Evolutionary conservation across 2,329 filamentous ascomycete species (phyloP).

Genomic region (Fusarium sp.): DNA sequence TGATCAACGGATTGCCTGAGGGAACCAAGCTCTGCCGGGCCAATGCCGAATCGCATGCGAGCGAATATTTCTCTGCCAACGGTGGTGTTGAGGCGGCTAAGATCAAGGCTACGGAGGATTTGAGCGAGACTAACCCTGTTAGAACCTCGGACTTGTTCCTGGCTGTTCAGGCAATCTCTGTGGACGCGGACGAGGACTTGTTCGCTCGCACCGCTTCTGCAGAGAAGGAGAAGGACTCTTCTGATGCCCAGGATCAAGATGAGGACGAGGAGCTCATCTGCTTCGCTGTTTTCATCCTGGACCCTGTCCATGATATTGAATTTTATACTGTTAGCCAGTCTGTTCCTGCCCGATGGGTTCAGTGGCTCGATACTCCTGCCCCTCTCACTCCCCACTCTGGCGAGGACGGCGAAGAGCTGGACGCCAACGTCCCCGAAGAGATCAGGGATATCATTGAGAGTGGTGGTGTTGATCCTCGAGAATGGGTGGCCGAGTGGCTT

Average conservation of each 20-base stretch:
- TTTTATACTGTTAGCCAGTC: slow-evolving; percentile 86
- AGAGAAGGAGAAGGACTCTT: slow-evolving; percentile 66
- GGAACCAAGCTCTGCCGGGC: slow-evolving; percentile 92
- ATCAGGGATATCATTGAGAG: slow-evolving; percentile 85
- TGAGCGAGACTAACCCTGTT: slow-evolving; percentile 88
- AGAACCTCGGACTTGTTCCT: slow-evolving; percentile 95
- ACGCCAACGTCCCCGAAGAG: slow-evolving; percentile 73
- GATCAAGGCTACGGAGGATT: slow-evolving; percentile 79
- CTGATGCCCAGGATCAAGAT: slow-evolving; percentile 62
- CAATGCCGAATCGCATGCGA: slow-evolving; percentile 86
- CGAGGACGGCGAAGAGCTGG: slow-evolving; percentile 56
- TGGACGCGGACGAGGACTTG: slow-evolving; percentile 71
- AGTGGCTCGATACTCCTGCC: slow-evolving; percentile 87
- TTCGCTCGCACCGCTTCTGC: slow-evolving; percentile 70
- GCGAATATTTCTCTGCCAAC: slow-evolving; percentile 81
- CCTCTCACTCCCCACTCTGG: slow-evolving; percentile 65
- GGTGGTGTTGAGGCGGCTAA: slow-evolving; percentile 86
- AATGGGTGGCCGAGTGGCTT: slow-evolving; percentile 98
- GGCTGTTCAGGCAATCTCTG: slow-evolving; percentile 86
- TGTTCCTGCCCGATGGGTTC: slow-evolving; percentile 85
- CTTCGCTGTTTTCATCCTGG: slow-evolving; percentile 84
- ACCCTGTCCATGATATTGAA: slow-evolving; percentile 90
- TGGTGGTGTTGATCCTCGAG: slow-evolving; percentile 85
- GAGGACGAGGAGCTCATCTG: slow-evolving; percentile 71
- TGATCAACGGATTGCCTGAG: slow-evolving; percentile 83